Evolutionary conservation across 192 early-diverging fungal species (phyloP).

Genomic region (Diversispora eburnea): DNA sequence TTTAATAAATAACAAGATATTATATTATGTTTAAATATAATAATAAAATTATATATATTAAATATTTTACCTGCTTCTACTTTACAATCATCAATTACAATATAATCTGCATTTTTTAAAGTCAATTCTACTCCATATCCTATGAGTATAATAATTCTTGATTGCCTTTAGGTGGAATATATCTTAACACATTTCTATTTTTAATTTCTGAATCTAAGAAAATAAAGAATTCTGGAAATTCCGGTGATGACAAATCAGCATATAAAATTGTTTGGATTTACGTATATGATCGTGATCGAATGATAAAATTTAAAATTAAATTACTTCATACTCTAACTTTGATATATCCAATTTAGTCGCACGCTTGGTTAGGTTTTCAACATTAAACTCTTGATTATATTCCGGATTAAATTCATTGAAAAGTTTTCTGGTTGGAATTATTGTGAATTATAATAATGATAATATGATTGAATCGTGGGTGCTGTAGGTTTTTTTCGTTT

Average conservation of each 20-base stretch:
- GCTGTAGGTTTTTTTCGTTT: too few species aligned
- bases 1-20: too few species aligned
- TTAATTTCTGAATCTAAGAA: constrained; percentile 49
- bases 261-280: constrained; percentile 60
- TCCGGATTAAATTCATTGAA: constrained; percentile 44
- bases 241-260: constrained; percentile 58
- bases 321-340: neutral
- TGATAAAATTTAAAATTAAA: constrained; percentile 34
- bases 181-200: constrained; percentile 61
- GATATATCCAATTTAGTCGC: constrained; percentile 24
- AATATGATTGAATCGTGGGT: constrained; percentile 75
- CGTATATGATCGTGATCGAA: constrained; percentile 72
- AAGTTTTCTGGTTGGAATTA: constrained; percentile 48
- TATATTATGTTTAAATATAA: too few species aligned
- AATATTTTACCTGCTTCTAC: constrained; percentile 37
- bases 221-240: constrained; percentile 59
- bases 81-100: constrained; percentile 90
- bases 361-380: constrained; percentile 43
- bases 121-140: constrained; percentile 94
- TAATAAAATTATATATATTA: too few species aligned
- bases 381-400: constrained; percentile 64
- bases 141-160: constrained; percentile 47
- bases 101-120: constrained; percentile 95
- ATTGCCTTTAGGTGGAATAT: constrained; percentile 24
- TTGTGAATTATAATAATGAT: constrained; percentile 74